Base-by-base conservation (phyloP, 176 grass and related monocot species). In the Aegilops tauschii region DNA sequence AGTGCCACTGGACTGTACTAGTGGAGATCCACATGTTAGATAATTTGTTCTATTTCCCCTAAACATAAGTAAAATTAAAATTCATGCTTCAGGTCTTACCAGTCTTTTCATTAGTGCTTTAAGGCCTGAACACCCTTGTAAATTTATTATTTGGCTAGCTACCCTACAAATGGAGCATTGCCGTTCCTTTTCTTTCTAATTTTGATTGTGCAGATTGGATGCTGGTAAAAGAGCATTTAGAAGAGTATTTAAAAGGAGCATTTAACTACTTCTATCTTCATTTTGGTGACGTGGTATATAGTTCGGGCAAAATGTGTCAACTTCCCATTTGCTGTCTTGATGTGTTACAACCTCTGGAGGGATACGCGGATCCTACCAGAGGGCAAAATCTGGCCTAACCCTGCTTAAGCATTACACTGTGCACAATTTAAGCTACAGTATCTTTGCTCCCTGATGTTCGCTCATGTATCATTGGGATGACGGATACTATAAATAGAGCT, bases 331-430 rank as follows among this genome's bases (percentile, higher is more conserved):
- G 50, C 47, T 0, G 13, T 5, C 47, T 50, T 4, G 2, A 45
- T 50, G 47, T 50, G 47, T 50, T 50, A 14, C 13, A 50, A 50
- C 23, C 28, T 74, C 40, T 45, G 40, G 39, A 73, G n/a, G 42
- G 71, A 27, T 47, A 74, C 28, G 12, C 49, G 44, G 29, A 3
- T 76, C 2, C 73, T 49, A 28, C 10, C 44, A 47, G 44, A 76
- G 73, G 73, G 73, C 16, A 76, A 54, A 76, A 76, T 54, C 73
- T 76, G 27, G n/a, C 73, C 28, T 54, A 76, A 3, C 16, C 73
- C 47, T 52, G 28, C 14, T 76, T 30, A 76, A 25, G 25, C 49
- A 54, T 50, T 52, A 76, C 28, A 32, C 28, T 76, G 28, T 52
- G 49, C 1, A 52, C 73, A 76, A 76, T 2, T 50, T 3, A 75